Evolutionary conservation across 805 yeast species (phyloP).

Genomic region (Kodamaea lidongshanica): DNA sequence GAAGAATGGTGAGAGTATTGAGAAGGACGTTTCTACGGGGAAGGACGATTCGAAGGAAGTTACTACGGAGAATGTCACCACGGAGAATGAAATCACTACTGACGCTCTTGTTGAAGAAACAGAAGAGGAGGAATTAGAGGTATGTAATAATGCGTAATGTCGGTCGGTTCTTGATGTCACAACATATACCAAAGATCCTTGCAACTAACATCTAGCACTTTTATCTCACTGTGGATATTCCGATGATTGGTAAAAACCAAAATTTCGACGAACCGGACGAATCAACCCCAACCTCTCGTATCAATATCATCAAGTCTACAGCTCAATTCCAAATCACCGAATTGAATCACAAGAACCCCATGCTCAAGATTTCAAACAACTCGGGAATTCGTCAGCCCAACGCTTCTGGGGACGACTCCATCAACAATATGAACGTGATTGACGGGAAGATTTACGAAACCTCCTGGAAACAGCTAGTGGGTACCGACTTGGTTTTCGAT

Average conservation of each 20-base stretch:
- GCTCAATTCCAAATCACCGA: slow-evolving; percentile 36
- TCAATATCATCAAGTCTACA: slow-evolving; percentile 32
- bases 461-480: slow-evolving; percentile 69
- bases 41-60: no score
- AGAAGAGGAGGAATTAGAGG: slow-evolving; percentile 21
- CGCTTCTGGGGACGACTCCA: slow-evolving; percentile 11
- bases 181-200: no score
- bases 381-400: slow-evolving; percentile 5
- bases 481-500: slow-evolving; percentile 54
- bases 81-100: slow-evolving; percentile 43
- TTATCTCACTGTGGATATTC: slow-evolving; percentile 30
- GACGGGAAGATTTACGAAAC: slow-evolving; percentile 60
- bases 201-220: slow-evolving; percentile 21
- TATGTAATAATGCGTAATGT: no score
- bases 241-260: slow-evolving; percentile 14
- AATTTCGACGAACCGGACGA: slow-evolving; percentile 9
- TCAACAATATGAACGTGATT: slow-evolving; percentile 26
- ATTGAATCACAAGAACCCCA: slow-evolving; percentile 26
- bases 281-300: slow-evolving; percentile 13
- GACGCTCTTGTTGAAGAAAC: slow-evolving; percentile 17
- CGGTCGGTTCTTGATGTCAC: no score
- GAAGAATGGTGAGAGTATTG: not conserved
- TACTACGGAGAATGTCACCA: slow-evolving; percentile 43
- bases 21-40: slow-evolving; percentile 6
- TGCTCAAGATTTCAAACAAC: slow-evolving; percentile 33